Evolutionary conservation across 177 flowering plant species (phyloP), one percentile per base, ranked within the genome.

Genomic region (Vitis hybrid): DNA sequence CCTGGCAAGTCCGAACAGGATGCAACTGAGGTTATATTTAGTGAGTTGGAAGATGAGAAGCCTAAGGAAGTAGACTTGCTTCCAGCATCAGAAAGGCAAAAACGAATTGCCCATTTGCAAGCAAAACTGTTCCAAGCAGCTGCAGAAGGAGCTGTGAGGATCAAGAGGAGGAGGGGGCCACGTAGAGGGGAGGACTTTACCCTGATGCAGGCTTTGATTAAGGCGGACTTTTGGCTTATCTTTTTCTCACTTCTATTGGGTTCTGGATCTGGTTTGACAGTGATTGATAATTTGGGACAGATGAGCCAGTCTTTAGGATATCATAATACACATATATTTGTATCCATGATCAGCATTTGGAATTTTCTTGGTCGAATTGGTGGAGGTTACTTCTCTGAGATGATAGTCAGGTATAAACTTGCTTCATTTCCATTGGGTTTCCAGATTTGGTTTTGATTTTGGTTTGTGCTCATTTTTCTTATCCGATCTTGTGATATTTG

Each of bases 11-110:
- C 82, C 15, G 73, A 63, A 31, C 73, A 77, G 11, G 84, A 84
- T 58, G 50, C 65, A 9, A 73, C 75, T 67, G 98, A 92, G 64
- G 86, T 90, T 31, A 84, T 95, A 68, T 76, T 95, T 5, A 93
- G 99, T 83, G 99, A 96, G 81, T 74, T 92, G n/a, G 99, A 96
- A 80, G 99, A 96, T 76, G 98, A 96, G 79, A 96, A 90, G 73
- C 84, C 95, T 2, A 78, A 73, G 69, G 99, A 84, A 31, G 87
- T 88, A 2, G 99, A 93, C 71, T 76, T 86, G 83, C 98, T 93
- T 80, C 93, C 99, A 2, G 86, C 89, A 39, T 72, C 67, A 14
- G 99, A 96, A 71, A 87, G 98, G 80, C 85, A 77, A 66, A 94
- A 89, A 62, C 71, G 95, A 63, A 93, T 96, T 60, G 91, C 91